A percentile compares a stretch with the other conserved stretches of the same genome.
Evolutionary conservation across 805 yeast species (phyloP).

Genomic region (Ogataea haglerorum): DNA sequence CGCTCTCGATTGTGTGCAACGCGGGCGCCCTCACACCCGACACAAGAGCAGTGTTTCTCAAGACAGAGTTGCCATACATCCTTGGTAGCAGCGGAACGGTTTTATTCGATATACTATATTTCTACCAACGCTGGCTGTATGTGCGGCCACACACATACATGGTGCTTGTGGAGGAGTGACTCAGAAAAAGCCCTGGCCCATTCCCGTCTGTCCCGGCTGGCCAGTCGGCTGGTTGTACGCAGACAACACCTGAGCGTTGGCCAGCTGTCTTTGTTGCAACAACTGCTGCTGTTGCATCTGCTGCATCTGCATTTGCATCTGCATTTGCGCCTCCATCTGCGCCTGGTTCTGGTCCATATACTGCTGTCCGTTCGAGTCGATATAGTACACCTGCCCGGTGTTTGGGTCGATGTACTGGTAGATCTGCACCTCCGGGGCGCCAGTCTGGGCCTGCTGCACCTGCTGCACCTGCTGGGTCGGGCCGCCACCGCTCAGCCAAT

Average conservation of each 20-base stretch:
- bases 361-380: conserved; percentile 68
- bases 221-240: conserved; percentile 37
- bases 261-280: conserved; percentile 21
- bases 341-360: conserved; percentile 48
- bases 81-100: conserved; percentile 86
- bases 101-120: conserved; percentile 66
- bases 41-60: conserved; percentile 45
- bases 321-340: conserved; percentile 28
- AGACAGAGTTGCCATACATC: conserved; percentile 75
- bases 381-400: conserved; percentile 63
- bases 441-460: conserved; percentile 8
- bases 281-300: conserved; percentile 23
- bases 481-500: conserved; percentile 31
- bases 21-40: conserved; percentile 44
- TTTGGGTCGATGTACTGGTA: conserved; percentile 70
- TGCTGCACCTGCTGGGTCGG: conserved; percentile 17
- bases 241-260: conserved; percentile 35
- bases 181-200: conserved; percentile 15
- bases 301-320: conserved; percentile 24
- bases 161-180: conserved; percentile 11
- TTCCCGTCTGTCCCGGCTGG: conserved; percentile 19
- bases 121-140: conserved; percentile 53
- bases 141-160: conserved; percentile 18
- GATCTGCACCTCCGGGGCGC: conserved; percentile 39
- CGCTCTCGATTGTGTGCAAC: conserved; percentile 67